A percentile compares a stretch with the other conserved stretches of the same genome.
phyloP scores from a whole-genome alignment of 306 rosid genomes.

The Pterocarpus macrocarpus region DNA sequence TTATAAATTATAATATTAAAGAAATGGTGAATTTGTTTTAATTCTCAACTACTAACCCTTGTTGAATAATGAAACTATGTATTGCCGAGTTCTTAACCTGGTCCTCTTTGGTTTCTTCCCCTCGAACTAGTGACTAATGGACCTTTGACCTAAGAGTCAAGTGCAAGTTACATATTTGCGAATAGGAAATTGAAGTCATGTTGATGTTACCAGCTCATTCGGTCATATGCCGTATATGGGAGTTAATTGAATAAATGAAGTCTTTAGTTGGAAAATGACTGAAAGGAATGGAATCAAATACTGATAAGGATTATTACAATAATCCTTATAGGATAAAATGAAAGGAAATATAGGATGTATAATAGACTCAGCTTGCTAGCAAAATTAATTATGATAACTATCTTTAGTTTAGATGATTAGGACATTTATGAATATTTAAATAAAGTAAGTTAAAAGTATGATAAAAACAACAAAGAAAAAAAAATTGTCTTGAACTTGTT shows the following conservation, averaged over 20 bases:
- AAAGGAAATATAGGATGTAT: neutral
- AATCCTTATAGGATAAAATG: neutral
- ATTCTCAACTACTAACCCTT: no score
- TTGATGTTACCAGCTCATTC: neutral
- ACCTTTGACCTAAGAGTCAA: neutral
- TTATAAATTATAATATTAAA: no score
- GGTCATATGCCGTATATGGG: constrained; percentile 35
- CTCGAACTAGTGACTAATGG: neutral
- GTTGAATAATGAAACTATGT: no score
- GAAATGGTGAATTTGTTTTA: no score
- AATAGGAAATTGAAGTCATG: neutral
- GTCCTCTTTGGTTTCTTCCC: neutral
- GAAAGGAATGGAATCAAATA: constrained; percentile 34
- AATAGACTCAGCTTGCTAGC: neutral
- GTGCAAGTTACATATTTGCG: neutral
- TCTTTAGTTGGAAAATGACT: constrained; percentile 12
- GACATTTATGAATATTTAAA: neutral
- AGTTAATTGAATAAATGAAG: constrained; percentile 22
- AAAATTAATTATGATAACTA: neutral
- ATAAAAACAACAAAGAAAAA: no score
- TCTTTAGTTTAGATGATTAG: no score
- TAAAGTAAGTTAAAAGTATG: no score
- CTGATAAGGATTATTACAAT: neutral
- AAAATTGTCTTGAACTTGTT: no score
- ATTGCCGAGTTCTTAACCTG: no score